These are phyloP conservation scores for Rosa lucieae DNA, from an alignment of 306 rosid genomes.

Conservation along the genomic window DNA sequence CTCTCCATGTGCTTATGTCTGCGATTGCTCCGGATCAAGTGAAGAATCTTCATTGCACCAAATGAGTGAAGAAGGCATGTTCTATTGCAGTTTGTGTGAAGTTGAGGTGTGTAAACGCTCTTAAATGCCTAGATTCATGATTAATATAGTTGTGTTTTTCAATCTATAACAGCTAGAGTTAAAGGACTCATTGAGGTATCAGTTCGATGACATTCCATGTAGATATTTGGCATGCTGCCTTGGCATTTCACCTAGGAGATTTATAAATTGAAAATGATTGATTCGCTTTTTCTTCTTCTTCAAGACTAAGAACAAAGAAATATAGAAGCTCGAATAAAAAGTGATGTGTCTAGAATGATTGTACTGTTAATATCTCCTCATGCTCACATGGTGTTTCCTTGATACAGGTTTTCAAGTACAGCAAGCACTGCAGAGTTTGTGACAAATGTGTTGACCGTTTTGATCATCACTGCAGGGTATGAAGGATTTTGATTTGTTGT, in stretches of 20 bases:
- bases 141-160: background rate
- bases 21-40: constrained; percentile 53
- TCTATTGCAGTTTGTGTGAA: constrained; percentile 97
- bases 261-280: background rate
- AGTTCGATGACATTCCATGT: constrained; percentile 11
- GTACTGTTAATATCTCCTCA: background rate
- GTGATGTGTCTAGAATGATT: constrained; percentile 11
- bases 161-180: constrained; percentile 6
- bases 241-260: background rate
- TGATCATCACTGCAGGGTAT: constrained; percentile 99
- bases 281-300: background rate
- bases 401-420: constrained; percentile 88
- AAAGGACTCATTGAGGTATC: constrained; percentile 8
- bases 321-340: background rate
- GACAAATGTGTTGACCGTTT: constrained; percentile 92
- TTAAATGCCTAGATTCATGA: constrained; percentile 3
- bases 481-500: constrained; percentile 17
- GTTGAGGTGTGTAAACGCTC: constrained; percentile 76
- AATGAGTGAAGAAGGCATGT: constrained; percentile 93
- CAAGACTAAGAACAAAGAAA: background rate
- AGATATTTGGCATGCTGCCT: constrained; percentile 20
- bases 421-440: constrained; percentile 97
- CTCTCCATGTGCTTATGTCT: constrained; percentile 74
- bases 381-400: constrained; percentile 6
- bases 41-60: constrained; percentile 60